Percentiles rank a stretch among this genome's conserved stretches.
These are phyloP conservation scores for Naganishia onofrii DNA, from an alignment of 768 basidiomycete genomes.

Conservation along the genomic window DNA sequence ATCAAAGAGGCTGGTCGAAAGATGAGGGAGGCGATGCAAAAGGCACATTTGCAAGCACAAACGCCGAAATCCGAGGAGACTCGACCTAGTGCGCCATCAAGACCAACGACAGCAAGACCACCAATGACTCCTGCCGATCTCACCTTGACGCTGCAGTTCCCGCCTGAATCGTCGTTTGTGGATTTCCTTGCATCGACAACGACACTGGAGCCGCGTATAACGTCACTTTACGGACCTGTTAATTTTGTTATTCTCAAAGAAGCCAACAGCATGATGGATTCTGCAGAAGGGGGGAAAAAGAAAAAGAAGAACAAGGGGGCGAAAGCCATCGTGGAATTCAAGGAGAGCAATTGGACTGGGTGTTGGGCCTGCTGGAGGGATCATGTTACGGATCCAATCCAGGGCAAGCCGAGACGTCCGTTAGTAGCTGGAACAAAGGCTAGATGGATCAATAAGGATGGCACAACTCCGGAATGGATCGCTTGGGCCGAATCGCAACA, in stretches of 20 bases:
- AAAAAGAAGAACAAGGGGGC: conserved; percentile 40
- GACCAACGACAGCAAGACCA: conserved; percentile 30
- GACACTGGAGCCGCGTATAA: conserved; percentile 23
- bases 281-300: conserved; percentile 29
- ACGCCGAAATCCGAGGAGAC: not conserved
- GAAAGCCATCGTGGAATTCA: conserved; percentile 48
- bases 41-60: conserved; percentile 1
- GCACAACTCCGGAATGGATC: conserved; percentile 23
- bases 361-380: conserved; percentile 52
- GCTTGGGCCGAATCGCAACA: conserved; percentile 20
- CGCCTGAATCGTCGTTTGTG: conserved; percentile 20
- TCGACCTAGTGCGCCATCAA: not conserved
- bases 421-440: conserved; percentile 41
- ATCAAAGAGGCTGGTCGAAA: conserved; percentile 46
- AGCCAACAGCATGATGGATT: conserved; percentile 1
- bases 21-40: conserved; percentile 37
- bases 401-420: conserved; percentile 12
- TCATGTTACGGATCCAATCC: conserved; percentile 32
- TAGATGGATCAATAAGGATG: conserved; percentile 37
- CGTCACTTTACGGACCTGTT: conserved; percentile 42
- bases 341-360: conserved; percentile 48
- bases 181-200: conserved; percentile 6
- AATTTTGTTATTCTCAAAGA: conserved; percentile 39
- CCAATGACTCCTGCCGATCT: conserved; percentile 41
- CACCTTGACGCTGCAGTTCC: conserved; percentile 45